phyloP scores from a whole-genome alignment of 2,329 filamentous ascomycete species.

The Gliomastix tumulicola region DNA sequence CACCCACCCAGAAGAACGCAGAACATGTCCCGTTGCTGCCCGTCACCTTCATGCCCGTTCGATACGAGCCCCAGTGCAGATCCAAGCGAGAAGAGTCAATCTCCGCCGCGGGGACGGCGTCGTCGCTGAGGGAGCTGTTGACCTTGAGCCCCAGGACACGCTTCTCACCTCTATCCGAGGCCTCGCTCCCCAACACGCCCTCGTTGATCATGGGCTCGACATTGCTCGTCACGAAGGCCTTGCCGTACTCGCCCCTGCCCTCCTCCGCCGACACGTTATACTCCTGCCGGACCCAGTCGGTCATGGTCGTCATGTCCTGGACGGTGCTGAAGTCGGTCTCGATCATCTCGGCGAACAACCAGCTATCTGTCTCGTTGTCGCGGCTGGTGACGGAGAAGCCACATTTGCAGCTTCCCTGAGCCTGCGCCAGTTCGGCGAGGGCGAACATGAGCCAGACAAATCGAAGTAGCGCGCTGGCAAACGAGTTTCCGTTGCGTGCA shows the following conservation, averaged over 20 bases:
- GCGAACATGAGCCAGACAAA: too few relatives aligned
- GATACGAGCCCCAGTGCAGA: conserved; percentile 63
- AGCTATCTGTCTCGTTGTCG: conserved; percentile 25
- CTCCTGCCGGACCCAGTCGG: conserved; percentile 59
- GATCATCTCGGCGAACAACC: conserved; percentile 60
- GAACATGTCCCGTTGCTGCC: conserved; percentile 60
- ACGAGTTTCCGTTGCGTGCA: too few relatives aligned
- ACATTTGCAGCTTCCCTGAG: conserved; percentile 72
- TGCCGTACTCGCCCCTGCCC: conserved; percentile 59
- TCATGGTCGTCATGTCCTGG: conserved; percentile 36
- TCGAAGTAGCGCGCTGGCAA: too few relatives aligned
- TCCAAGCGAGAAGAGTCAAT: conserved; percentile 54
- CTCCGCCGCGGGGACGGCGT: conserved; percentile 56
- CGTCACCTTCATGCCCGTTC: conserved; percentile 60
- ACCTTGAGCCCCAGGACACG: conserved; percentile 54
- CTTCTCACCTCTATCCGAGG: conserved; percentile 33
- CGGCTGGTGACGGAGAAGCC: conserved; percentile 53
- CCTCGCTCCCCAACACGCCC: conserved; percentile 35
- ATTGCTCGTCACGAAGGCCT: conserved; percentile 52
- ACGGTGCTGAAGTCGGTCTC: conserved; percentile 66
- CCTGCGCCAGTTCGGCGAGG: too few relatives aligned
- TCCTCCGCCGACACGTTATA: conserved; percentile 57
- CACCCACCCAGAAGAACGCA: conserved; percentile 69
- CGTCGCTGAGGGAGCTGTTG: conserved; percentile 31
- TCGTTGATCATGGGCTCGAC: conserved; percentile 46